Conservation (phyloP, 2,329 filamentous ascomycete species). For the Epichloe gansuensis region DNA sequence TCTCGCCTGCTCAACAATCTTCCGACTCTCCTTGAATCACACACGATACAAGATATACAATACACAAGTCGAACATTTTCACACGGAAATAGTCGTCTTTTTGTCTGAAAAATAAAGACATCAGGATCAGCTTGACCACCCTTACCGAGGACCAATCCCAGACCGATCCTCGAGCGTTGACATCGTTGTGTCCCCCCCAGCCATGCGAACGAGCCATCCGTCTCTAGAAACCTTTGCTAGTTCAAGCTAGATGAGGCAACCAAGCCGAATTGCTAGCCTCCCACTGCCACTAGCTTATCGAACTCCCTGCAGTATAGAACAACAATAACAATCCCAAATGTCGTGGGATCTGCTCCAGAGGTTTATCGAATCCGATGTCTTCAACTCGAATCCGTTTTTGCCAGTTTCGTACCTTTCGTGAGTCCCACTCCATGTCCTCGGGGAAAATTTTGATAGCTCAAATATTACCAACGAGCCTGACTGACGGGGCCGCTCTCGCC, state of each 20-base stretch:
- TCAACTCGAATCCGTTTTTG: slow-evolving; percentile 81
- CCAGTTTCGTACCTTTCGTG: slow-evolving; percentile 82
- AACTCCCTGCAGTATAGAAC: not conserved
- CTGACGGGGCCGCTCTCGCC: not conserved
- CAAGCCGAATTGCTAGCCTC: slow-evolving; percentile 3
- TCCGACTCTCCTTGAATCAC: not conserved
- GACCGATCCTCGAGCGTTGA: not conserved
- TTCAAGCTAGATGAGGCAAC: slow-evolving; percentile 13
- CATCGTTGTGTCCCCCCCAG: slow-evolving; percentile 1
- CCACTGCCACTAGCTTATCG: slow-evolving; percentile 5
- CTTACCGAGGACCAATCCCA: not conserved
- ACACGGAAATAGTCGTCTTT: not conserved
- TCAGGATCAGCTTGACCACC: not conserved
- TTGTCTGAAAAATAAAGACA: not conserved
- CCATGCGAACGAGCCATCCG: slow-evolving; percentile 12
- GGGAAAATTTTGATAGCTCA: not conserved
- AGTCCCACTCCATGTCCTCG: slow-evolving; percentile 23
- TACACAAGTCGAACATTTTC: not conserved
- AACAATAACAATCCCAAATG: slow-evolving; percentile 31
- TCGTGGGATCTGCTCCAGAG: slow-evolving; percentile 81
- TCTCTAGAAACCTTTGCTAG: slow-evolving; percentile 6
- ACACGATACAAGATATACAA: not conserved
- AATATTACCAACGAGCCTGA: not conserved
- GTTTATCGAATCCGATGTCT: slow-evolving; percentile 88
- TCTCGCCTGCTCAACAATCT: not conserved